phyloP scores from a whole-genome alignment of 2,329 filamentous ascomycete genomes.

The Cladobotryum mycophilum region DNA sequence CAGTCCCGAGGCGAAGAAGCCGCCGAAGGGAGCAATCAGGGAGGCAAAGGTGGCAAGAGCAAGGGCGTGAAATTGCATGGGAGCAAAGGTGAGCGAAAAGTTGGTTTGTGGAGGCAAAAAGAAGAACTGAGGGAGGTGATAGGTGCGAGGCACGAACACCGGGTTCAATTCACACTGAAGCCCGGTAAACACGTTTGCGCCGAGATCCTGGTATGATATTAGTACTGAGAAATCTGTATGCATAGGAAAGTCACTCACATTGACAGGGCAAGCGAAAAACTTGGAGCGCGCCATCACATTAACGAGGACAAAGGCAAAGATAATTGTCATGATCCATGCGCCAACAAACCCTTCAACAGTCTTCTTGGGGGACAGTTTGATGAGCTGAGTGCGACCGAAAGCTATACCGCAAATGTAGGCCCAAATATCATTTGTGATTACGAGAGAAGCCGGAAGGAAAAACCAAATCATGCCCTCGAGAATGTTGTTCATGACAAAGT shows the following conservation, averaged over 20 bases:
- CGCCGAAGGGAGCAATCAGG: conserved; percentile 92
- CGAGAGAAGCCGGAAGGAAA: conserved; percentile 87
- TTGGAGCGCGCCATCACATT: conserved; percentile 83
- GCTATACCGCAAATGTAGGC: conserved; percentile 97
- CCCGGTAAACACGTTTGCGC: conserved; percentile 86
- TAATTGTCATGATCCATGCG: conserved; percentile 90
- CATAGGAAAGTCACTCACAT: conserved; percentile 41
- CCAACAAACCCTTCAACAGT: conserved; percentile 96
- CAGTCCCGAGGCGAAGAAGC: conserved; percentile 94
- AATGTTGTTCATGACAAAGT: conserved; percentile 99
- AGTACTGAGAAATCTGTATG: background rate
- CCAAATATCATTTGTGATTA: conserved; percentile 98
- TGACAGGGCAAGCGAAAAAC: conserved; percentile 98
- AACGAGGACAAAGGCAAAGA: conserved; percentile 76
- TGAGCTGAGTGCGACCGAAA: conserved; percentile 91
- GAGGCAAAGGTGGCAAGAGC: conserved; percentile 90
- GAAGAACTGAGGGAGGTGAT: conserved; percentile 65
- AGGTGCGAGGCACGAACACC: conserved; percentile 74
- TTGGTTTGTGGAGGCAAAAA: conserved; percentile 56
- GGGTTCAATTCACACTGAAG: conserved; percentile 87
- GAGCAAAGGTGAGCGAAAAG: conserved; percentile 66
- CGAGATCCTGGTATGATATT: conserved; percentile 56
- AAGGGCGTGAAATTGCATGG: conserved; percentile 90
- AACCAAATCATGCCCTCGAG: conserved; percentile 99
- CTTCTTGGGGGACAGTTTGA: conserved; percentile 98